These are phyloP conservation scores for Pichia nakasei DNA, from an alignment of 805 yeast species.

Conservation along the genomic window DNA sequence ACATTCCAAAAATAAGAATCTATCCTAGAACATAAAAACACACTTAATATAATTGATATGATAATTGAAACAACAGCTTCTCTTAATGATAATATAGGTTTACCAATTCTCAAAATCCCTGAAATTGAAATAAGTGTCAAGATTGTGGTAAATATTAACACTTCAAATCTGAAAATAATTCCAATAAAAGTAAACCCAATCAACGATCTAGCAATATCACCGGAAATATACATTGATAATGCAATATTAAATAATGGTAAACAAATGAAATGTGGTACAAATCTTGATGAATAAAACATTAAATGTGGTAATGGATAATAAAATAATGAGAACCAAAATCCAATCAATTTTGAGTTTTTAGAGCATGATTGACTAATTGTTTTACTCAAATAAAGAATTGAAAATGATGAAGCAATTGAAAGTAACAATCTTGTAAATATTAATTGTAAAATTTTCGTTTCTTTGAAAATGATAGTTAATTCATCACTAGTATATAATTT, in stretches of 20 bases:
- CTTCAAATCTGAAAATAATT: constrained; percentile 63
- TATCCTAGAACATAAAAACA: constrained; percentile 36
- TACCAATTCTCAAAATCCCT: constrained; percentile 36
- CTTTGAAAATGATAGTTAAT: neutral
- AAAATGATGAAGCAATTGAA: constrained; percentile 34
- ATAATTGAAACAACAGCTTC: constrained; percentile 29
- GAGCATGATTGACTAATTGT: constrained; percentile 23
- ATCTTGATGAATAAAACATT: constrained; percentile 69
- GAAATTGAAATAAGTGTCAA: constrained; percentile 35
- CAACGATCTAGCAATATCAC: constrained; percentile 39
- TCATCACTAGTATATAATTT: neutral
- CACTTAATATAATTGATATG: constrained; percentile 39
- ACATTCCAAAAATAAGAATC: constrained; percentile 74
- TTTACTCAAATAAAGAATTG: constrained; percentile 46
- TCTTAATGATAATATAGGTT: constrained; percentile 15
- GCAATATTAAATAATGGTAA: constrained; percentile 63
- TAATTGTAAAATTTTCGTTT: constrained; percentile 44
- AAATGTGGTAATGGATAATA: constrained; percentile 69
- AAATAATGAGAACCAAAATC: constrained; percentile 53
- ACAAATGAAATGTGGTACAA: constrained; percentile 82
- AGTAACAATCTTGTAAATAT: constrained; percentile 47
- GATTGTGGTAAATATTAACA: constrained; percentile 45
- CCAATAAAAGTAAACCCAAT: constrained; percentile 53
- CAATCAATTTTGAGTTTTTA: constrained; percentile 21
- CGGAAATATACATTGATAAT: constrained; percentile 40